Evolutionary conservation across 345 rosid species (phyloP).

Genomic region (Pugionium dolabratum): DNA sequence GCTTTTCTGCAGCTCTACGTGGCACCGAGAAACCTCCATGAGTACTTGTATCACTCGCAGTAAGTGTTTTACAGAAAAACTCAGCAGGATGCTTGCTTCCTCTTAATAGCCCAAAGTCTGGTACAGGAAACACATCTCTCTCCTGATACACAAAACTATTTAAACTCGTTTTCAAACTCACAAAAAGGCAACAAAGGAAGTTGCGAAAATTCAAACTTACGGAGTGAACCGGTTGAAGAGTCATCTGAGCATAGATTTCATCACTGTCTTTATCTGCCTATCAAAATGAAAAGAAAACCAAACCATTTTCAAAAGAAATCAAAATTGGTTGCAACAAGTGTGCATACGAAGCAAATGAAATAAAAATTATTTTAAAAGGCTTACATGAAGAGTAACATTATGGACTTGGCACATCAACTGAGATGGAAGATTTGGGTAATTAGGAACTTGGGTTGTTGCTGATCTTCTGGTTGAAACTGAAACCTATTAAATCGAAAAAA

Average conservation of each 20-base stretch:
- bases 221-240: constrained; percentile 87
- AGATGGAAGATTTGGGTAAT: constrained; percentile 92
- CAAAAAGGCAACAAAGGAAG: background rate
- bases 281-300: constrained; percentile 12
- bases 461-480: constrained; percentile 92
- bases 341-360: background rate
- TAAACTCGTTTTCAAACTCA: background rate
- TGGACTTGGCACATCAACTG: constrained; percentile 98
- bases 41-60: constrained; percentile 97
- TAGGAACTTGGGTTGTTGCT: constrained; percentile 89
- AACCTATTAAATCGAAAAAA: constrained; percentile 13
- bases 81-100: constrained; percentile 87
- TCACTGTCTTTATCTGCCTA: constrained; percentile 97
- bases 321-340: background rate
- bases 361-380: constrained; percentile 18
- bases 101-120: constrained; percentile 75
- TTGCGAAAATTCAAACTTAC: constrained; percentile 48
- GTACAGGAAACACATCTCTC: constrained; percentile 81
- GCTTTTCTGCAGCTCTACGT: constrained; percentile 97
- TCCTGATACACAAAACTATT: constrained; percentile 52
- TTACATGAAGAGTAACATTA: constrained; percentile 72
- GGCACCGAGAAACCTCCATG: constrained; percentile 99
- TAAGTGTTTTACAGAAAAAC: constrained; percentile 92
- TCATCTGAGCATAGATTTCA: constrained; percentile 95
- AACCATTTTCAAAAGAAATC: constrained; percentile 5